A percentile compares a stretch with the other conserved stretches of the same genome.
phyloP scores from a whole-genome alignment of 2,329 filamentous ascomycete species.

The Aspergillus alliaceus region DNA sequence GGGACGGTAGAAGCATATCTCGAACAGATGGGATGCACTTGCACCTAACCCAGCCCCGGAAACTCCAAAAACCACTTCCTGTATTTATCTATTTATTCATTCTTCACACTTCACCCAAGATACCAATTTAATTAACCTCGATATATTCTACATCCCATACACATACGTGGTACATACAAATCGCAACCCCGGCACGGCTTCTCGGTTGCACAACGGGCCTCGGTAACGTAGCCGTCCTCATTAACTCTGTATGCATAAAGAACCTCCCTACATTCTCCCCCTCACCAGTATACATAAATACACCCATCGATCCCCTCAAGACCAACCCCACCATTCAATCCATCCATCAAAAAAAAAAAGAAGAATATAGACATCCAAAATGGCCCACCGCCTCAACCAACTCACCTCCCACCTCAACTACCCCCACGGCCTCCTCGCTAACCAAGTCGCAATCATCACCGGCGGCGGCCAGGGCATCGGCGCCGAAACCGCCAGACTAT shows the following conservation, averaged over 20 bases:
- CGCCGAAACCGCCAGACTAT: constrained; percentile 76
- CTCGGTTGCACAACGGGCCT: constrained; percentile 10
- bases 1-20: constrained; percentile 29
- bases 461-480: constrained; percentile 86
- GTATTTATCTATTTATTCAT: too few relatives aligned
- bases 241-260: background rate
- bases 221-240: constrained; percentile 1
- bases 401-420: constrained; percentile 79
- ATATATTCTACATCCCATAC: background rate
- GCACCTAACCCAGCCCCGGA: constrained; percentile 15
- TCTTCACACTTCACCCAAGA: background rate
- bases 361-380: constrained; percentile 17
- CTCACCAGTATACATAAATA: too few relatives aligned
- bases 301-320: background rate
- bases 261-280: too few relatives aligned
- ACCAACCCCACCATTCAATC: constrained; percentile 1
- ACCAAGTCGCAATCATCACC: constrained; percentile 84
- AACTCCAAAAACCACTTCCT: too few relatives aligned
- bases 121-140: background rate
- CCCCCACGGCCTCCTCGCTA: constrained; percentile 73
- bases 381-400: constrained; percentile 63
- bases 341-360: background rate
- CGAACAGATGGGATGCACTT: constrained; percentile 29
- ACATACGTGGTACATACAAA: background rate
- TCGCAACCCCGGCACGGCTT: background rate